Percentiles rank a stretch among this genome's conserved stretches.
These are phyloP conservation scores for Oxyria digyna DNA, from an alignment of 148 eudicot species.

Conservation along the genomic window DNA sequence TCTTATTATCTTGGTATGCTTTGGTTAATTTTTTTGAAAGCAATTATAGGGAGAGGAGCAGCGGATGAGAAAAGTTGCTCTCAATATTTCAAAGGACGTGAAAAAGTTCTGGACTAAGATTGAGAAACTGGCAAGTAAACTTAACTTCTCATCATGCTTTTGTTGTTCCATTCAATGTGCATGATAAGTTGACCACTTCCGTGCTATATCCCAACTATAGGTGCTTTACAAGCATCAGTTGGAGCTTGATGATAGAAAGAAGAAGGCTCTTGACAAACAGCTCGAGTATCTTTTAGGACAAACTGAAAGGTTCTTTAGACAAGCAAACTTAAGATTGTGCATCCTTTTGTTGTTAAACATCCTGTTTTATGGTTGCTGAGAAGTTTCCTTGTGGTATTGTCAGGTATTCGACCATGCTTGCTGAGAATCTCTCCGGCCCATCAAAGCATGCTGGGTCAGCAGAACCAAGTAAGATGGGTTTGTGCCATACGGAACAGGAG, in stretches of 20 bases:
- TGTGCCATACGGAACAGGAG: slow-evolving; percentile 18
- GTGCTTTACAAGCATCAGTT: slow-evolving; percentile 89
- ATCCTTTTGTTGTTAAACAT: background rate
- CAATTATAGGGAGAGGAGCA: slow-evolving; percentile 84
- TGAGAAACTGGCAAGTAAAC: slow-evolving; percentile 85
- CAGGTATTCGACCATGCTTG: slow-evolving; percentile 98
- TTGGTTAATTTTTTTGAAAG: background rate
- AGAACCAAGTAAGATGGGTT: slow-evolving; percentile 19
- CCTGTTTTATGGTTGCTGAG: slow-evolving; percentile 13
- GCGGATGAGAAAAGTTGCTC: slow-evolving; percentile 79
- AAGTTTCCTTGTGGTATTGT: slow-evolving; percentile 14
- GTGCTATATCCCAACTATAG: slow-evolving; percentile 18
- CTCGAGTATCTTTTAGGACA: slow-evolving; percentile 95
- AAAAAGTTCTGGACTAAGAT: slow-evolving; percentile 97
- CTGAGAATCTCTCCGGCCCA: slow-evolving; percentile 74
- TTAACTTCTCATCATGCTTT: background rate
- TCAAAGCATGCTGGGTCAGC: slow-evolving; percentile 29
- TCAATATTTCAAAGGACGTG: slow-evolving; percentile 82
- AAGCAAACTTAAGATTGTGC: background rate
- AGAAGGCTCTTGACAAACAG: slow-evolving; percentile 89
- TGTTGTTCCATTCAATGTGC: background rate
- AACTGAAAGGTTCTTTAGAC: slow-evolving; percentile 65
- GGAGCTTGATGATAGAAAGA: slow-evolving; percentile 85
- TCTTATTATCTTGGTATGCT: background rate
- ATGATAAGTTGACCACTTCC: background rate